phyloP scores from a whole-genome alignment of 2,329 filamentous ascomycete genomes.

The Arthroderma sp. region DNA sequence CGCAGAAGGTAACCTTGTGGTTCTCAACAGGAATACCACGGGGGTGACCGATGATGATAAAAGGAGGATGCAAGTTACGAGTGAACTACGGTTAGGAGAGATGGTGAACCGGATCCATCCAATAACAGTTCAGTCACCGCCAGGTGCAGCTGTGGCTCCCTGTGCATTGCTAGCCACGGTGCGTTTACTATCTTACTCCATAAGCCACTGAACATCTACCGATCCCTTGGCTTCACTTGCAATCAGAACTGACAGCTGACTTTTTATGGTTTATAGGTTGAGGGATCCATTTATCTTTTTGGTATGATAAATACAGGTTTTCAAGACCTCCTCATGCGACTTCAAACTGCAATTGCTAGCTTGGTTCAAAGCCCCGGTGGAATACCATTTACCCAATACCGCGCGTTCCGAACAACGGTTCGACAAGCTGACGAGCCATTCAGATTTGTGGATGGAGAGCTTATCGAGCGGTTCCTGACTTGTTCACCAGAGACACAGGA shows the following conservation, averaged over 20 bases:
- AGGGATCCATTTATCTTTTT: slow-evolving; percentile 84
- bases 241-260: too few species aligned
- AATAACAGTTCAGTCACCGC: slow-evolving; percentile 52
- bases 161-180: slow-evolving; percentile 82
- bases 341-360: slow-evolving; percentile 59
- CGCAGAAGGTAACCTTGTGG: slow-evolving; percentile 72
- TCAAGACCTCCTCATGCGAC: slow-evolving; percentile 66
- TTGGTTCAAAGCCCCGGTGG: slow-evolving; percentile 56
- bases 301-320: slow-evolving; percentile 59
- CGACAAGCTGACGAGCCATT: slow-evolving; percentile 61
- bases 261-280: slow-evolving; percentile 43
- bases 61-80: slow-evolving; percentile 55
- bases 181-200: slow-evolving; percentile 26
- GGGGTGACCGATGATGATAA: slow-evolving; percentile 65
- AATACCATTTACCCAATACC: slow-evolving; percentile 63
- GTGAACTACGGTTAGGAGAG: slow-evolving; percentile 77
- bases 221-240: not conserved
- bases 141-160: slow-evolving; percentile 58
- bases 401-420: slow-evolving; percentile 65
- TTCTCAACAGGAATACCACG: slow-evolving; percentile 59
- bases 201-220: not conserved
- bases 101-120: slow-evolving; percentile 80
- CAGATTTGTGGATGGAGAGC: slow-evolving; percentile 82
- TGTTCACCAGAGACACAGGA: slow-evolving; percentile 46
- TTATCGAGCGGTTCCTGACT: slow-evolving; percentile 75